phyloP scores from a whole-genome alignment of 2,329 filamentous ascomycete species.

The Parafenestella ontariensis region DNA sequence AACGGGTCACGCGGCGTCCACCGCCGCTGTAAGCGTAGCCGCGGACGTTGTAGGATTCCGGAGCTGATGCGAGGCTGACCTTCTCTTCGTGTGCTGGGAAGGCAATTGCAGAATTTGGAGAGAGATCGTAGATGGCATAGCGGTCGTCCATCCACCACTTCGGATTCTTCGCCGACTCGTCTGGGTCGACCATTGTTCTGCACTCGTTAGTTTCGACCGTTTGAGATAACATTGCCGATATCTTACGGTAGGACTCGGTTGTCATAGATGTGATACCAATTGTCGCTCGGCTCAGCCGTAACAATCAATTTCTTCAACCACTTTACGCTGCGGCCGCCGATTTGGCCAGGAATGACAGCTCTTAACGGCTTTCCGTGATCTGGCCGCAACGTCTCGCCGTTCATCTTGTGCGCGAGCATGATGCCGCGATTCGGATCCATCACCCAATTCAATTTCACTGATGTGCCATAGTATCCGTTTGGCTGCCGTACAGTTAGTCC shows the following conservation, averaged over 20 bases:
- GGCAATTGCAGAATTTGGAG: constrained; percentile 81
- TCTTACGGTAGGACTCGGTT: constrained; percentile 80
- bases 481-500: constrained; percentile 57
- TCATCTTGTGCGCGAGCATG: constrained; percentile 90
- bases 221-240: background rate
- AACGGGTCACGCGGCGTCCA: constrained; percentile 80
- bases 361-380: constrained; percentile 88
- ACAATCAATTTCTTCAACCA: constrained; percentile 86
- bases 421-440: constrained; percentile 84
- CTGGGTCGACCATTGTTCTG: constrained; percentile 79
- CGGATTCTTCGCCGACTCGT: constrained; percentile 75
- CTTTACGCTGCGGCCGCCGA: constrained; percentile 90
- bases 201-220: constrained; percentile 2
- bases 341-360: constrained; percentile 86
- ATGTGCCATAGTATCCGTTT: constrained; percentile 89
- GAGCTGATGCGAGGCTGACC: constrained; percentile 58
- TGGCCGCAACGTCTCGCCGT: constrained; percentile 78
- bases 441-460: constrained; percentile 85
- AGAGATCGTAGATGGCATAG: constrained; percentile 92
- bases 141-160: constrained; percentile 87
- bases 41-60: constrained; percentile 67
- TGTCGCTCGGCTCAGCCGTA: constrained; percentile 80
- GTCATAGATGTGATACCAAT: constrained; percentile 96
- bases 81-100: constrained; percentile 81
- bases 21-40: constrained; percentile 92